Evolutionary conservation across 2,329 filamentous ascomycete genomes (phyloP), one percentile per base, ranked within the genome.

Genomic region (Colletotrichum cuscutae): DNA sequence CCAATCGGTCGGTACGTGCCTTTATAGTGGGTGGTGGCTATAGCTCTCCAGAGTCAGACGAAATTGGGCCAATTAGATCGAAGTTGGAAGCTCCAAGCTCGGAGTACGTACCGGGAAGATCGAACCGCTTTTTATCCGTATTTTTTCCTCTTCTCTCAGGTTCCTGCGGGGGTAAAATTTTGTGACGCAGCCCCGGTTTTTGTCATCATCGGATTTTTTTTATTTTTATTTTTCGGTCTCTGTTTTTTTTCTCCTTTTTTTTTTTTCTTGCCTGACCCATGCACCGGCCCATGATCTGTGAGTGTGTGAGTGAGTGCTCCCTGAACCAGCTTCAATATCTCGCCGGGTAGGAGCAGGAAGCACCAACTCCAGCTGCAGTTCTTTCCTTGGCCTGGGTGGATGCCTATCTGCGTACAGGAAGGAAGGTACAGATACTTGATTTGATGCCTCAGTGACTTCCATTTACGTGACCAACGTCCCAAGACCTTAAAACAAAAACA

Each of bases 111-210:
- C 62, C 67, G 54, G 42, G 22, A 32, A 37, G 9, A 66, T 13
- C 58, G 70, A 60, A 72, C 46, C 54, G 46, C 54, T 37, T 57
- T 37, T 24, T 11, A 35, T n/a, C 22, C n/a, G n/a, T n/a, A n/a
- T 19, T 4, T 8, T 35, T 62, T 24, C 58, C 63, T 64, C 26
- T 65, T 62, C 8, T 49, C 19, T 62, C 65, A 32, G 32, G 32
- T 73, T 74, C 37, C 13, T 70, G 65, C 68, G 72, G 68, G 72
- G 74, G 72, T 74, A 75, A 75, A 75, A 75, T 73, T 75, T 75
- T 75, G 72, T 75, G 69, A 73, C 49, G 72, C 69, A 56, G 72
- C 65, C 72, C 72, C 74, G 32, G 54, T 54, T 72, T 74, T 75
- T 74, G 69, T 72, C 57, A 72, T 68, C 62, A 67, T 72, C 42